Evolutionary conservation across 768 basidiomycete genomes (phyloP).

Genomic region (Mycena latifolia): DNA sequence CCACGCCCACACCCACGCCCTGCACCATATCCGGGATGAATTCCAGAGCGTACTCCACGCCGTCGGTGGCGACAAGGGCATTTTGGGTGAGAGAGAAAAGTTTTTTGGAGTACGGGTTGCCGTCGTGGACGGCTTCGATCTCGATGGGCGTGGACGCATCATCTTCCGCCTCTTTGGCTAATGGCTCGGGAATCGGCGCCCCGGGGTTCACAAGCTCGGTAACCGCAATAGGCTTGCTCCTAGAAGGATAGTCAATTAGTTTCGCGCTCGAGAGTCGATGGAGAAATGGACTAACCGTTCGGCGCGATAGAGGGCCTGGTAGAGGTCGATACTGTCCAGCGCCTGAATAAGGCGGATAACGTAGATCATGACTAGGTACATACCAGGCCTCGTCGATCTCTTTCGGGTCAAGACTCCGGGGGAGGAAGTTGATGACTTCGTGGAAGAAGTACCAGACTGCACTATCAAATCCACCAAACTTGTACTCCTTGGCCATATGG

Average conservation of each 20-base stretch:
- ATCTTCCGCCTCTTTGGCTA: background rate
- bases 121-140: background rate
- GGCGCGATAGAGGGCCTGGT: background rate
- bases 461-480: background rate
- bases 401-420: background rate
- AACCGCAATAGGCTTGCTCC: background rate
- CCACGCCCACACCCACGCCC: too few relatives aligned
- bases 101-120: constrained; percentile 1
- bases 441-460: constrained; percentile 19
- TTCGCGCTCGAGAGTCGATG: background rate
- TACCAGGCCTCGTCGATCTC: constrained; percentile 17
- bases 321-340: background rate
- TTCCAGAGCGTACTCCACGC: constrained; percentile 7
- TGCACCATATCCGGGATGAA: constrained; percentile 18
- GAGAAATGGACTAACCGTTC: background rate
- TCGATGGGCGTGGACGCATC: background rate
- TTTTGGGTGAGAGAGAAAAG: background rate
- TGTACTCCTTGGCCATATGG: background rate
- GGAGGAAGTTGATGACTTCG: constrained; percentile 7
- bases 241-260: background rate
- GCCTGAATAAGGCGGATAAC: background rate
- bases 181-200: constrained; percentile 1
- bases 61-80: constrained; percentile 1
- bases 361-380: background rate
- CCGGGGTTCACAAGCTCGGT: constrained; percentile 27